Percentiles rank a stretch among this genome's conserved stretches.
phyloP scores from a whole-genome alignment of 192 early-diverging fungal species.

The Coemansia sp. region DNA sequence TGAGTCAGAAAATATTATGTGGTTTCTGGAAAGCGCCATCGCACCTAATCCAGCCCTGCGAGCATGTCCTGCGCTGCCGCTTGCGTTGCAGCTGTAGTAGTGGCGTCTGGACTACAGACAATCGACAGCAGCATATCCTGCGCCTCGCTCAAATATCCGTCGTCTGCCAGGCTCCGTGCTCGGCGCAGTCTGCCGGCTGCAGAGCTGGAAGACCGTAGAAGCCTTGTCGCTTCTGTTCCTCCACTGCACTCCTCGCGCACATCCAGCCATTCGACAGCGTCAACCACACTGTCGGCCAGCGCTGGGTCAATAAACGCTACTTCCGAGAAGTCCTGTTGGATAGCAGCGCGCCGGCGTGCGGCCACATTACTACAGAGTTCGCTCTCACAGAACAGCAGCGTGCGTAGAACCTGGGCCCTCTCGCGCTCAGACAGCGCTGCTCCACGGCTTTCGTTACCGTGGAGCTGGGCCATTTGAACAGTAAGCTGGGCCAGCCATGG shows the following conservation, averaged over 20 bases:
- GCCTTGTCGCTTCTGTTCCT: not conserved
- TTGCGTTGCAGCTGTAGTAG: not conserved
- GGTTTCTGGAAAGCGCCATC: not conserved
- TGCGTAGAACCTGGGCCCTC: conserved; percentile 5
- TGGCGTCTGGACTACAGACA: not conserved
- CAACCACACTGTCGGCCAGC: not conserved
- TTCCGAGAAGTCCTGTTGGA: not conserved
- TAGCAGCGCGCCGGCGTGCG: too few relatives aligned
- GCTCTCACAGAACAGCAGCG: conserved; percentile 1
- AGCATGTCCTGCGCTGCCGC: not conserved
- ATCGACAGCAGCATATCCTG: conserved; percentile 11
- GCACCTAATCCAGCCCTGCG: not conserved
- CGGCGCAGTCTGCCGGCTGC: conserved; percentile 2
- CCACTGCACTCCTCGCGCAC: not conserved
- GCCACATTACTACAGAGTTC: conserved; percentile 13
- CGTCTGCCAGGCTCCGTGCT: conserved; percentile 7
- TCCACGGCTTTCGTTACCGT: not conserved
- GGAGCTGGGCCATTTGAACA: conserved; percentile 4
- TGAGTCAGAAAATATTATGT: too few relatives aligned
- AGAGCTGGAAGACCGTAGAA: not conserved
- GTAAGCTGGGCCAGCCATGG: conserved; percentile 16
- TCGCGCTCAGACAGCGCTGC: conserved; percentile 17
- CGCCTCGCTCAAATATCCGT: conserved; percentile 20
- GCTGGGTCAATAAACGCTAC: not conserved
- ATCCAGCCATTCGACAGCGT: conserved; percentile 11